phyloP scores from a whole-genome alignment of 2,329 filamentous ascomycete genomes.

The Diaporthe longicolla region DNA sequence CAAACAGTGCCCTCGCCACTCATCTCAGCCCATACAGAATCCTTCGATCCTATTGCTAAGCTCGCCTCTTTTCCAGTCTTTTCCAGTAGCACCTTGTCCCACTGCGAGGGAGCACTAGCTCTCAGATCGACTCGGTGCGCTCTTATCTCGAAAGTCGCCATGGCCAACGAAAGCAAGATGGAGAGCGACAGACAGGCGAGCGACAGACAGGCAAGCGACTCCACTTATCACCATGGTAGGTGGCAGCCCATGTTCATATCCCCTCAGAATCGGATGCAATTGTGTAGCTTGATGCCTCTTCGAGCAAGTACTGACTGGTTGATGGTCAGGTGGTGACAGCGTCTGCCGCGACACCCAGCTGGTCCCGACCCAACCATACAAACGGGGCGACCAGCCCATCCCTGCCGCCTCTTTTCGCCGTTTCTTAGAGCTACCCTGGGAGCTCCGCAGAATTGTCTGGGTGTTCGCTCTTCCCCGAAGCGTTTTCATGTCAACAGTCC shows the following conservation, averaged over 20 bases:
- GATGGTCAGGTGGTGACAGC: background rate
- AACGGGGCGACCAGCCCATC: background rate
- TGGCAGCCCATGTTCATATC: accelerated
- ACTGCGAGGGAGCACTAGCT: background rate
- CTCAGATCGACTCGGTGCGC: background rate
- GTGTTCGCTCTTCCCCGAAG: background rate
- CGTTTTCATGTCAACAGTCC: background rate
- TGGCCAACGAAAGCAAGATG: background rate
- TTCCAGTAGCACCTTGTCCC: background rate
- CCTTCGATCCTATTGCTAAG: too few relatives aligned
- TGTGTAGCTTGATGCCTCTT: too few relatives aligned
- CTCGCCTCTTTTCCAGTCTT: background rate
- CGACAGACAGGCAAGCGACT: background rate
- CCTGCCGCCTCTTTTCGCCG: background rate
- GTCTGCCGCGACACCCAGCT: background rate
- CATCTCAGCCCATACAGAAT: background rate
- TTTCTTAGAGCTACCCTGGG: background rate
- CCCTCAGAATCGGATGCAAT: background rate
- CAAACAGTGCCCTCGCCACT: background rate
- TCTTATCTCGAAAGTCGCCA: background rate
- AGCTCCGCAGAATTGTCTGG: background rate
- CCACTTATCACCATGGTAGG: background rate
- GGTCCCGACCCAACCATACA: background rate
- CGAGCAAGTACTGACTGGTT: background rate
- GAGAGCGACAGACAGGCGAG: background rate